Evolutionary conservation across 805 yeast genomes (phyloP), one percentile per base, ranked within the genome.

Genomic region (Candida boidinii): DNA sequence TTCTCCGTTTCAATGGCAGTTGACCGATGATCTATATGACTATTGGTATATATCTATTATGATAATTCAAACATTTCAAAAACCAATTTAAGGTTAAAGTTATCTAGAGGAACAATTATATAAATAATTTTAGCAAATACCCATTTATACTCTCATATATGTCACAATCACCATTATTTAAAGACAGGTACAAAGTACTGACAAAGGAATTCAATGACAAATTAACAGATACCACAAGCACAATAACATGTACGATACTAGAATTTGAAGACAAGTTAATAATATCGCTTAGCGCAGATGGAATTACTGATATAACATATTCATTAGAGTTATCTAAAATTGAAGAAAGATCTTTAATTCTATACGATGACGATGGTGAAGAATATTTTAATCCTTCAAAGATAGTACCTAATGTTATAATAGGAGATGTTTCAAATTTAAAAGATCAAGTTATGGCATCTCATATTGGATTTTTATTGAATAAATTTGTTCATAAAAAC

Each of bases 301-400:
- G 74, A 2, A 60, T 66, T 18, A 59, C 60, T 37, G 76, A 72
- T 46, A 58, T 67, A 4, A 60, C 73, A 1, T 68, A 66, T 39
- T 73, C 68, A 35, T 43, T 70, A 8, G 68, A 62, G 28, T 36
- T 51, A 2, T 44, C 55, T 2, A 30, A 33, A 7, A 12, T 44
- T 9, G 32, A 35, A 7, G 47, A 41, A 23, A 34, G 42, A 9
- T 48, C 49, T 3, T 30, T 23, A 17, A 17, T 17, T 16, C 4
- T n/a, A 13, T 24, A 30, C 24, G 17, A 28, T 22, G 31, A 29
- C 17, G 35, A 30, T 11, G 36, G 26, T 24, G 45, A 31, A 11
- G 39, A 34, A 20, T 37, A 32, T 3, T 37, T 39, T 16, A 36
- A 55, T 38, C 34, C 33, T 37, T 33, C 58, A 48, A 36, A 36